Conservation (phyloP, 2,329 filamentous ascomycete genomes). For the Xylariaceae sp. region DNA sequence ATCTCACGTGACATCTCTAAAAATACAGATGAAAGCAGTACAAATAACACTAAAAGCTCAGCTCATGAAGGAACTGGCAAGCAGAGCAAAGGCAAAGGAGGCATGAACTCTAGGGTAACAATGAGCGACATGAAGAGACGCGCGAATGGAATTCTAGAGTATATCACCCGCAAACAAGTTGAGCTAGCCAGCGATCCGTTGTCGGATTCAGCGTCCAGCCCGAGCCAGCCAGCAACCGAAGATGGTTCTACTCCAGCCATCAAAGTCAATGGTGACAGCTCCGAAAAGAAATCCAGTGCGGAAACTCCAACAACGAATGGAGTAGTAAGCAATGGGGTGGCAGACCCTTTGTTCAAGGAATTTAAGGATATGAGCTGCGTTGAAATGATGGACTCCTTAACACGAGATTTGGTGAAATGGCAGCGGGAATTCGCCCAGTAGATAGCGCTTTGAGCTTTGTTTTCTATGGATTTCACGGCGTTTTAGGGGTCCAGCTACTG, state of each 20-base stretch:
- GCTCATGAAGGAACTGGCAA: slow-evolving; percentile 52
- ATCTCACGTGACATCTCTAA: slow-evolving; percentile 54
- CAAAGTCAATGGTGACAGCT: slow-evolving; percentile 46
- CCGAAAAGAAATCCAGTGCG: slow-evolving; percentile 27
- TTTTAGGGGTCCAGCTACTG: slow-evolving; percentile 26
- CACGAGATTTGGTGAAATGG: slow-evolving; percentile 82
- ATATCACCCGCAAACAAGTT: slow-evolving; percentile 86
- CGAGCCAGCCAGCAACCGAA: slow-evolving; percentile 49
- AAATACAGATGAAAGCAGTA: slow-evolving; percentile 54
- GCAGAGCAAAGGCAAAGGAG: slow-evolving; percentile 59
- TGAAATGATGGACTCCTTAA: slow-evolving; percentile 91
- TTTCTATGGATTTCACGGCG: slow-evolving; percentile 9
- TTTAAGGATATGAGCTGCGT: slow-evolving; percentile 80
- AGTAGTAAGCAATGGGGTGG: slow-evolving; percentile 40
- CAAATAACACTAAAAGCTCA: slow-evolving; percentile 41
- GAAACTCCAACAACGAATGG: slow-evolving; percentile 33
- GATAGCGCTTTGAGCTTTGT: slow-evolving; percentile 27
- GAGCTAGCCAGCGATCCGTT: slow-evolving; percentile 75
- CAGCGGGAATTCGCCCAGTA: slow-evolving; percentile 69
- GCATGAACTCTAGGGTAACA: slow-evolving; percentile 71
- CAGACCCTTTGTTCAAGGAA: slow-evolving; percentile 49
- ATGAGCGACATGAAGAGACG: slow-evolving; percentile 89
- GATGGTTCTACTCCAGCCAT: slow-evolving; percentile 44
- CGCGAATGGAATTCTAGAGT: slow-evolving; percentile 84
- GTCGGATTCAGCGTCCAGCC: slow-evolving; percentile 47